phyloP scores from a whole-genome alignment of 2,329 filamentous ascomycete species.

The Ceratocystis harringtonii region DNA sequence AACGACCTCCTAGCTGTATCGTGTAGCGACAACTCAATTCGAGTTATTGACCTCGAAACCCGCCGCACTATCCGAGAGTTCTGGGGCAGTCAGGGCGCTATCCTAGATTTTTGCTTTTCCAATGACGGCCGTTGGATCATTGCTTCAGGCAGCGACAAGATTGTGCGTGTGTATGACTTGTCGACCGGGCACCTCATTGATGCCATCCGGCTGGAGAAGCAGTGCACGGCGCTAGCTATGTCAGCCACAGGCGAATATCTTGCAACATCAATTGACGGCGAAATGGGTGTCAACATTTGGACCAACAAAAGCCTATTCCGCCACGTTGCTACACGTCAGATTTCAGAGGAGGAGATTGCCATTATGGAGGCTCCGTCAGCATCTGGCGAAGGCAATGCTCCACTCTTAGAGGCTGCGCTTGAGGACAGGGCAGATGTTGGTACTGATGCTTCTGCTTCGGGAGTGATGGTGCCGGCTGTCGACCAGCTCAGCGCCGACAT shows the following conservation, averaged over 20 bases:
- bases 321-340: conserved; percentile 71
- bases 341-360: conserved; percentile 60
- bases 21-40: conserved; percentile 77
- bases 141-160: conserved; percentile 64
- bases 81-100: conserved; percentile 58
- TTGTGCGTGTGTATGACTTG: conserved; percentile 83
- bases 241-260: conserved; percentile 84
- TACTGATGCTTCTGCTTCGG: conserved; percentile 33
- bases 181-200: conserved; percentile 93
- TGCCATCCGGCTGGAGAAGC: conserved; percentile 62
- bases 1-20: conserved; percentile 79
- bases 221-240: conserved; percentile 75
- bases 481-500: conserved; percentile 74
- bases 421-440: conserved; percentile 45
- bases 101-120: conserved; percentile 79
- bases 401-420: conserved; percentile 35
- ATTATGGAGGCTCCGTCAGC: conserved; percentile 54
- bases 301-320: conserved; percentile 86
- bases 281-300: conserved; percentile 86
- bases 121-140: conserved; percentile 89
- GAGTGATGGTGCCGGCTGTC: conserved; percentile 39
- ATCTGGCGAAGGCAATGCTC: conserved; percentile 68
- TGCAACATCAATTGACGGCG: conserved; percentile 71
- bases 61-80: conserved; percentile 85
- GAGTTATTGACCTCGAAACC: conserved; percentile 80